These are phyloP conservation scores for Fusarium sp. DNA, from an alignment of 2,329 filamentous ascomycete genomes.

Conservation along the genomic window DNA sequence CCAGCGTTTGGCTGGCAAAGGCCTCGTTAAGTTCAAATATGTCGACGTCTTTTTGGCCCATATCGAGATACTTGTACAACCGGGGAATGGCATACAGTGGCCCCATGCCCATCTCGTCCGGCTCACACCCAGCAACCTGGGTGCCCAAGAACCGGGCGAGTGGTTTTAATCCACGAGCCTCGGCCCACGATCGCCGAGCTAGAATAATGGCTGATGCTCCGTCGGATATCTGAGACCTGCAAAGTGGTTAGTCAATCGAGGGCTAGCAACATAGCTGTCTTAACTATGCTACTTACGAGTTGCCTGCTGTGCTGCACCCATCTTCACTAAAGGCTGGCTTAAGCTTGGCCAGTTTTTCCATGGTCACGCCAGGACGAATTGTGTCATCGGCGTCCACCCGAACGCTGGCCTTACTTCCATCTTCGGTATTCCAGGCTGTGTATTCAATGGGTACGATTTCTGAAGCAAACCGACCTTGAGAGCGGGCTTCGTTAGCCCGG, in stretches of 20 bases:
- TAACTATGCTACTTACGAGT: conserved; percentile 61
- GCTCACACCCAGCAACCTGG: conserved; percentile 85
- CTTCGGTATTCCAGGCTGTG: neutral
- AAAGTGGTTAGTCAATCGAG: neutral
- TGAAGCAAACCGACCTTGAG: conserved; percentile 76
- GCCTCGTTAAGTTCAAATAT: conserved; percentile 95
- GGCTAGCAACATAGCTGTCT: neutral
- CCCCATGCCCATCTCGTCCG: conserved; percentile 94
- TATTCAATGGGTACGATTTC: conserved; percentile 82
- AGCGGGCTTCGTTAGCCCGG: conserved; percentile 79
- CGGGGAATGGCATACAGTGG: conserved; percentile 88
- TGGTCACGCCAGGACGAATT: conserved; percentile 62
- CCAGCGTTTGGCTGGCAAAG: conserved; percentile 75
- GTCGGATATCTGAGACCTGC: conserved; percentile 82
- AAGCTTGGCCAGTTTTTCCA: conserved; percentile 80
- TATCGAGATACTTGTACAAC: conserved; percentile 76
- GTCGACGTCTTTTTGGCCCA: conserved; percentile 78
- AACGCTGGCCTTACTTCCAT: conserved; percentile 68
- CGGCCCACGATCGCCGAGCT: conserved; percentile 82
- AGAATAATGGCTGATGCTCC: conserved; percentile 78
- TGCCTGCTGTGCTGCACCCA: conserved; percentile 87
- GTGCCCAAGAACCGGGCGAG: conserved; percentile 81
- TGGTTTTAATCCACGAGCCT: conserved; percentile 78
- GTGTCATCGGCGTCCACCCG: conserved; percentile 74
- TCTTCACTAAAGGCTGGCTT: conserved; percentile 86